Evolutionary conservation across 768 basidiomycete species (phyloP).

Genomic region (Fistulinella prunicolor): DNA sequence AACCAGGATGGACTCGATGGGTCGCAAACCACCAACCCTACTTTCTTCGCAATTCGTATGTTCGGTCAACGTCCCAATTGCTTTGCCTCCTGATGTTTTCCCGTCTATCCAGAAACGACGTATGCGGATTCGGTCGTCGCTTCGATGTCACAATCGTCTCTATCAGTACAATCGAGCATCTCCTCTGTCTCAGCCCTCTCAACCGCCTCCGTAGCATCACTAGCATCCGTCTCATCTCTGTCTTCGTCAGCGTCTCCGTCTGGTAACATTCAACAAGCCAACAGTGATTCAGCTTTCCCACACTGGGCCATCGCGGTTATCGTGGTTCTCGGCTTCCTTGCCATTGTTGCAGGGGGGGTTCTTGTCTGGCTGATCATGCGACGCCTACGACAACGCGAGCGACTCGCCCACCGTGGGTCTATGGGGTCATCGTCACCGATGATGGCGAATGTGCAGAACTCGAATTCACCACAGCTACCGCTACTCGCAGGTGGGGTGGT

Average conservation of each 20-base stretch:
- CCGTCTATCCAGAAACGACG: constrained; percentile 58
- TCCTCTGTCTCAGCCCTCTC: constrained; percentile 33
- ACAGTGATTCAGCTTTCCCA: constrained; percentile 52
- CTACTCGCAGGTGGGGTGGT: constrained; percentile 37
- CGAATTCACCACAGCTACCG: constrained; percentile 45
- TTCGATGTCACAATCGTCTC: constrained; percentile 45
- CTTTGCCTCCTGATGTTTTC: constrained; percentile 8
- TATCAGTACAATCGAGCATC: constrained; percentile 33
- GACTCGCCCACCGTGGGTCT: constrained; percentile 60
- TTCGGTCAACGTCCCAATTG: constrained; percentile 24
- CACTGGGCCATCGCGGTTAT: constrained; percentile 93
- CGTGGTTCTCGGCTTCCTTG: constrained; percentile 80
- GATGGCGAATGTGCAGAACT: constrained; percentile 61
- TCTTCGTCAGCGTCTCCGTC: constrained; percentile 22
- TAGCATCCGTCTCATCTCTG: background rate
- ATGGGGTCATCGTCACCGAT: constrained; percentile 82
- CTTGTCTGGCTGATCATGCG: constrained; percentile 74
- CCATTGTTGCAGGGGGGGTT: constrained; percentile 65
- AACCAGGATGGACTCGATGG: constrained; percentile 55
- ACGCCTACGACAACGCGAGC: constrained; percentile 53
- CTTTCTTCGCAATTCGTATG: constrained; percentile 79
- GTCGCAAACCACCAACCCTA: constrained; percentile 61
- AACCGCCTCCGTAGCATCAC: constrained; percentile 38
- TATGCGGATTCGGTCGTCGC: constrained; percentile 63
- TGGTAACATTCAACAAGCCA: constrained; percentile 47